Evolutionary conservation across 345 rosid genomes (phyloP), one percentile per base, ranked within the genome.

Genomic region (Conringia planisiliqua): DNA sequence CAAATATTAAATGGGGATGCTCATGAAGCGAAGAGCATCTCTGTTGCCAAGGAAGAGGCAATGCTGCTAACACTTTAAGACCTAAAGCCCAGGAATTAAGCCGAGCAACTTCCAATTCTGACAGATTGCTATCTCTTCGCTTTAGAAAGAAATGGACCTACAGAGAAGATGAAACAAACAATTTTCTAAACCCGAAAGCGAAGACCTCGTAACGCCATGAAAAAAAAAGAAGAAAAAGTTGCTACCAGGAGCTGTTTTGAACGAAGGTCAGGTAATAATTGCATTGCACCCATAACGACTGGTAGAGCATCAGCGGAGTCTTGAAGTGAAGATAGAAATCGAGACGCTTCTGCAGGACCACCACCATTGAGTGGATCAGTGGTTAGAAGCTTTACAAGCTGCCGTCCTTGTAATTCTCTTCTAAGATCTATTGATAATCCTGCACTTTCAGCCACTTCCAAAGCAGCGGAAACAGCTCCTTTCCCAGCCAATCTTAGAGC

Each of bases 261-360:
- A 69, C 97, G 95, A 71, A 94, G 87, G 82, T 94, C 88, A 71
- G 98, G 90, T 77, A 94, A 76, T 61, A 94, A 80, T 80, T 91
- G 98, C 98, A 94, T 94, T 71, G 98, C 98, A 77, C 97, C 96
- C 90, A 90, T 90, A 68, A 93, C 98, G 75, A 94, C 98, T 43
- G 95, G 93, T 73, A 94, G 79, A 56, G 96, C 98, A 83, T 91
- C 98, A 78, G 93, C 87, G 27, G 98, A 87, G 72, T 90, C 95
- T 78, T 88, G 88, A 29, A 94, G 82, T 16, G 96, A 91, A 26
- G 98, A 91, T 9, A 94, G 84, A 83, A 94, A 94, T 48, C 98
- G 92, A 47, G 98, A 94, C 40, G 98, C 98, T 88, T 94, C 97
- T 14, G 98, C 94, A 73, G 98, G 98, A 79, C 97, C 98, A 68